Conservation (phyloP, 495 filamentous ascomycete genomes). For the Cairneyella variabilis region DNA sequence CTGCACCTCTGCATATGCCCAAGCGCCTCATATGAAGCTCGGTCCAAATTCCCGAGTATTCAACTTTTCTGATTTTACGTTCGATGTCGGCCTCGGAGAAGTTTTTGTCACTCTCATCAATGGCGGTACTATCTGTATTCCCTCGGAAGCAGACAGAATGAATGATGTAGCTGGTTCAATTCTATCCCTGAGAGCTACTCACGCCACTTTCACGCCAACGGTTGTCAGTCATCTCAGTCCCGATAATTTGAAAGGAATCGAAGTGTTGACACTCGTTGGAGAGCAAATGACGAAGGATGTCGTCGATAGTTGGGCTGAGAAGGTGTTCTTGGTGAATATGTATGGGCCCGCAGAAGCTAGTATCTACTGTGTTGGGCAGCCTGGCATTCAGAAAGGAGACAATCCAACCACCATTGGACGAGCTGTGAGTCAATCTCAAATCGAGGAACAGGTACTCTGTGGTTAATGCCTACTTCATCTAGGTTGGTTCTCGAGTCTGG, state of each 20-base stretch:
- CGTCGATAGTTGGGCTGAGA: constrained; percentile 51
- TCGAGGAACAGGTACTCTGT: too few relatives aligned
- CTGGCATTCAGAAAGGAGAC: neutral
- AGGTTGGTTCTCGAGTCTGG: constrained; percentile 44
- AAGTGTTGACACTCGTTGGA: constrained; percentile 44
- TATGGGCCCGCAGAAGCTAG: constrained; percentile 50
- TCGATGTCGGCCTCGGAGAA: constrained; percentile 81
- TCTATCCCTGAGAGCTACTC: constrained; percentile 28
- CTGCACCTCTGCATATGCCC: neutral
- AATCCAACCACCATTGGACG: constrained; percentile 28
- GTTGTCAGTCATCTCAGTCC: constrained; percentile 39
- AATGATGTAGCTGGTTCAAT: constrained; percentile 25
- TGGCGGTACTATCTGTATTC: constrained; percentile 50
- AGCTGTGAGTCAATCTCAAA: constrained; percentile 22
- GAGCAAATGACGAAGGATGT: constrained; percentile 52
- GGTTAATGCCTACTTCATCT: neutral
- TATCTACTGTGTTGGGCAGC: constrained; percentile 1
- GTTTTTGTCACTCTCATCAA: constrained; percentile 74
- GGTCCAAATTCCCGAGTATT: neutral
- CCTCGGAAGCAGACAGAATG: constrained; percentile 37
- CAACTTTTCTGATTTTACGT: constrained; percentile 36
- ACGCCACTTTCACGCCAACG: constrained; percentile 37
- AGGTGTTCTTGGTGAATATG: constrained; percentile 45
- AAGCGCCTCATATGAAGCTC: neutral
- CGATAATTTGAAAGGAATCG: constrained; percentile 41